A percentile compares a stretch with the other conserved stretches of the same genome.
These are phyloP conservation scores for Rhizophora mangle DNA, from an alignment of 345 rosid genomes.

Conservation along the genomic window DNA sequence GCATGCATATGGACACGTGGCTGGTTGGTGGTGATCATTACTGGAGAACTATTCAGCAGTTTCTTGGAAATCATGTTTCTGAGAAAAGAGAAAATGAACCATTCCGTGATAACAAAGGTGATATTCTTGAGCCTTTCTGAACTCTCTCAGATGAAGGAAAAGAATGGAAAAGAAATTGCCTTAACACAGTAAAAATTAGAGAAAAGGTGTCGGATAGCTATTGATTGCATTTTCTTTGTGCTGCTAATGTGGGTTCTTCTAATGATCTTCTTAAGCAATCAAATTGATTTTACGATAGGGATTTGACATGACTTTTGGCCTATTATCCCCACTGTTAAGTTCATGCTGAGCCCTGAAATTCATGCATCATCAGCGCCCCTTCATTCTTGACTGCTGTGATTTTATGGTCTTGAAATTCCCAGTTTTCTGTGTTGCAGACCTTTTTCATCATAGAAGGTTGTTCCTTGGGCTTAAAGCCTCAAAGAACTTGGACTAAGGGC, in stretches of 20 bases:
- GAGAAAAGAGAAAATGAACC: slow-evolving; percentile 42
- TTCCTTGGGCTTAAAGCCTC: not conserved
- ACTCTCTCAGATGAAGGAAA: not conserved
- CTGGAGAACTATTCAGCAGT: slow-evolving; percentile 65
- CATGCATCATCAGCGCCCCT: too few species aligned
- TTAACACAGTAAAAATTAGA: not conserved
- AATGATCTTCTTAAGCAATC: too few species aligned
- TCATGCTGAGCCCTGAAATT: too few species aligned
- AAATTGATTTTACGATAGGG: too few species aligned
- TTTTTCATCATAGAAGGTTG: not conserved
- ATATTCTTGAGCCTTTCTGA: slow-evolving; percentile 11
- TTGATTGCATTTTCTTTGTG: slow-evolving; percentile 1
- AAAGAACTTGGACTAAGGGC: too few species aligned
- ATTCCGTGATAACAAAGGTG: slow-evolving; percentile 29
- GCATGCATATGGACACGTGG: slow-evolving; percentile 99
- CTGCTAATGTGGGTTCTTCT: not conserved
- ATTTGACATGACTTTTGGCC: too few species aligned
- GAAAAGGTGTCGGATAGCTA: not conserved
- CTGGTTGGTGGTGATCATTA: slow-evolving; percentile 82
- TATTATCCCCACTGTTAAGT: too few species aligned
- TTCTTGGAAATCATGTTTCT: slow-evolving; percentile 57
- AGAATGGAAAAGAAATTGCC: not conserved
- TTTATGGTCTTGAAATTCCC: too few species aligned
- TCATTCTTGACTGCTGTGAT: too few species aligned
- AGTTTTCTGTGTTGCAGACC: too few species aligned